phyloP scores from a whole-genome alignment of 208 protist species.

The Phytomonas francai region DNA sequence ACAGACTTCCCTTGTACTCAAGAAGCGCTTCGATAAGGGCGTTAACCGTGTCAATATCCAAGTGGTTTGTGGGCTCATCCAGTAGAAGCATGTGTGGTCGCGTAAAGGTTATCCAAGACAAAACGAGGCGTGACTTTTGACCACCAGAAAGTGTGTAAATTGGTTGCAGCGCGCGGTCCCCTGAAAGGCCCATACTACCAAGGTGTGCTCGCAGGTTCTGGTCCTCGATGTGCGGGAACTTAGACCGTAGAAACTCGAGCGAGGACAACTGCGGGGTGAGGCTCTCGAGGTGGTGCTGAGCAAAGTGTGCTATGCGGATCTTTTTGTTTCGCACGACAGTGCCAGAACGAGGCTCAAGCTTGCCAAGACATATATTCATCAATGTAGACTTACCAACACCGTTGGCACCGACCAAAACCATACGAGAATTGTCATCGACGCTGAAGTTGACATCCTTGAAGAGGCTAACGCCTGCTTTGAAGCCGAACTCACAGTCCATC shows the following conservation, averaged over 20 bases:
- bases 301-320: slow-evolving; percentile 85
- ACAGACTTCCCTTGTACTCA: slow-evolving; percentile 83
- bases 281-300: slow-evolving; percentile 91
- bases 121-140: slow-evolving; percentile 91
- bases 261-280: slow-evolving; percentile 88
- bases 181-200: slow-evolving; percentile 87
- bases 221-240: slow-evolving; percentile 80
- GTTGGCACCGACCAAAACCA: slow-evolving; percentile 89
- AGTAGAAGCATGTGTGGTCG: slow-evolving; percentile 93
- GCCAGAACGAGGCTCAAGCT: slow-evolving; percentile 73
- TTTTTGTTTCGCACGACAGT: slow-evolving; percentile 83
- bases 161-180: slow-evolving; percentile 78
- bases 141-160: slow-evolving; percentile 93
- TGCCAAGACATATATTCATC: slow-evolving; percentile 87
- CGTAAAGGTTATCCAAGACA: slow-evolving; percentile 91
- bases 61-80: slow-evolving; percentile 96
- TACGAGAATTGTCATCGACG: slow-evolving; percentile 79
- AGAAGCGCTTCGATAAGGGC: slow-evolving; percentile 89
- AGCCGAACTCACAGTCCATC: slow-evolving; percentile 91
- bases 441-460: slow-evolving; percentile 92
- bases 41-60: slow-evolving; percentile 93
- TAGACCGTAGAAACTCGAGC: slow-evolving; percentile 82
- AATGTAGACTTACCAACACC: slow-evolving; percentile 94
- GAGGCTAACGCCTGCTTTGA: slow-evolving; percentile 71
- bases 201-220: slow-evolving; percentile 87